Evolutionary conservation across 1,139 yeast genomes (phyloP).

Genomic region (Kodamaea ohmeri): DNA sequence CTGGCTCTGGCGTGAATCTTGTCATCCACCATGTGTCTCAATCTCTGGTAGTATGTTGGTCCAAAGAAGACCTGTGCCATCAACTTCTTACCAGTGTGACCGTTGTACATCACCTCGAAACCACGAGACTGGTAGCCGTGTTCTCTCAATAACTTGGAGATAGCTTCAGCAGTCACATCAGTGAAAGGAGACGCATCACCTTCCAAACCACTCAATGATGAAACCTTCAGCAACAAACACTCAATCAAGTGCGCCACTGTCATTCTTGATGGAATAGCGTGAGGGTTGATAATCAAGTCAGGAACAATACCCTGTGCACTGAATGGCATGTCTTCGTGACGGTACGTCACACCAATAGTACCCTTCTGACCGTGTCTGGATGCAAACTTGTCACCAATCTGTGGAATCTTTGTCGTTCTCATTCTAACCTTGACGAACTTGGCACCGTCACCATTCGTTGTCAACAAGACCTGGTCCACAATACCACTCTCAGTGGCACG

Average conservation of each 20-base stretch:
- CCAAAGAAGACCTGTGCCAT: conserved; percentile 99
- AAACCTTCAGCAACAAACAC: conserved; percentile 92
- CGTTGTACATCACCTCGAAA: conserved; percentile 96
- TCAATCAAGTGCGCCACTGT: conserved; percentile 99
- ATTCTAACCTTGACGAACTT: conserved; percentile 96
- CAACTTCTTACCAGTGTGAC: conserved; percentile 96
- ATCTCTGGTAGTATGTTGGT: conserved; percentile 96
- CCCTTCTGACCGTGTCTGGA: conserved; percentile 99
- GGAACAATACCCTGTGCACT: conserved; percentile 97
- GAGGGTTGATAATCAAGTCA: conserved; percentile 95
- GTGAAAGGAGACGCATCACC: conserved; percentile 99
- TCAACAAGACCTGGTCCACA: conserved; percentile 93
- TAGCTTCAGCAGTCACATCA: conserved; percentile 95
- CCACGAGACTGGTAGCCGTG: conserved; percentile 99
- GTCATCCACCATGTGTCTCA: conserved; percentile 99
- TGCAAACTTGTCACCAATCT: conserved; percentile 98
- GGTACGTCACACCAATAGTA: conserved; percentile 97
- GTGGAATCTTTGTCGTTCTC: conserved; percentile 98
- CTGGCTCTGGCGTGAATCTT: conserved; percentile 99
- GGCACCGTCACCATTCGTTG: conserved; percentile 97
- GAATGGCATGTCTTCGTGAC: conserved; percentile 99
- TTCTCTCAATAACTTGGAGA: conserved; percentile 84
- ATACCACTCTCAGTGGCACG: conserved; percentile 97
- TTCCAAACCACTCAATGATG: conserved; percentile 91
- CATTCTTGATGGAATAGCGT: conserved; percentile 99